Percentiles rank a stretch among this genome's conserved stretches.
phyloP scores from a whole-genome alignment of 1,284 basidiomycete species.

The Fomitopsis schrenkii region DNA sequence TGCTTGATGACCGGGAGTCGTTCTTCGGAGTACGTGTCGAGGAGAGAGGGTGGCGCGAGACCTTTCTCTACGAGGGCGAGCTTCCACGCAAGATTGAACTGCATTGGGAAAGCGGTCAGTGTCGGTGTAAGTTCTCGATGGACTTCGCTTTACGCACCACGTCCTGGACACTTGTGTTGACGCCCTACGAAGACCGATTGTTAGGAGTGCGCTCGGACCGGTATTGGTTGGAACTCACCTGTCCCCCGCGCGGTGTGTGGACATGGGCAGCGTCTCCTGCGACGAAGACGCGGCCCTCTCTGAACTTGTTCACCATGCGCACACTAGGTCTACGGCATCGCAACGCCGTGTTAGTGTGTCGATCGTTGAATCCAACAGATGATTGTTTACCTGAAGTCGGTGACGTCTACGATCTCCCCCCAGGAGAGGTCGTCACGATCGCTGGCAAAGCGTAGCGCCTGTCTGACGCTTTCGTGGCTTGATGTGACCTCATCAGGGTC shows the following conservation, averaged over 20 bases:
- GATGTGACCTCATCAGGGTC: conserved; percentile 1
- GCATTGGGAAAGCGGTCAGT: background rate
- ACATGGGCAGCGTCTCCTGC: conserved; percentile 28
- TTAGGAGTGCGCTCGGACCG: too few relatives aligned
- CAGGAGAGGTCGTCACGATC: conserved; percentile 7
- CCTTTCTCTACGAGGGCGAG: conserved; percentile 26
- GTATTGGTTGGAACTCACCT: conserved; percentile 14
- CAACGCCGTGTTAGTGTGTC: background rate
- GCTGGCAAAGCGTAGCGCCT: conserved; percentile 2
- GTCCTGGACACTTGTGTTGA: conserved; percentile 11
- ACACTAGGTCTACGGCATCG: conserved; percentile 29
- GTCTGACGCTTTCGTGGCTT: background rate
- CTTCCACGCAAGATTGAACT: conserved; percentile 32
- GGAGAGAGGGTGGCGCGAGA: conserved; percentile 17
- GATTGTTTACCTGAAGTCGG: conserved; percentile 7
- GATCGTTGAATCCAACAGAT: background rate
- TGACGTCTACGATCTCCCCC: conserved; percentile 3
- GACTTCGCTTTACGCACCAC: background rate
- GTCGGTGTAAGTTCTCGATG: background rate
- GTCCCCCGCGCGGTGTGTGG: conserved; percentile 23
- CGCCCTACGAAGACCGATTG: background rate
- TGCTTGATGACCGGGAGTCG: conserved; percentile 24
- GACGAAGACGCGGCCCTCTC: conserved; percentile 31
- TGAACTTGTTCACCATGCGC: conserved; percentile 33
- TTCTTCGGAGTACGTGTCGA: conserved; percentile 24